Evolutionary conservation across 192 early-diverging fungal species (phyloP), one percentile per base, ranked within the genome.

Genomic region (Funneliformis mosseae): DNA sequence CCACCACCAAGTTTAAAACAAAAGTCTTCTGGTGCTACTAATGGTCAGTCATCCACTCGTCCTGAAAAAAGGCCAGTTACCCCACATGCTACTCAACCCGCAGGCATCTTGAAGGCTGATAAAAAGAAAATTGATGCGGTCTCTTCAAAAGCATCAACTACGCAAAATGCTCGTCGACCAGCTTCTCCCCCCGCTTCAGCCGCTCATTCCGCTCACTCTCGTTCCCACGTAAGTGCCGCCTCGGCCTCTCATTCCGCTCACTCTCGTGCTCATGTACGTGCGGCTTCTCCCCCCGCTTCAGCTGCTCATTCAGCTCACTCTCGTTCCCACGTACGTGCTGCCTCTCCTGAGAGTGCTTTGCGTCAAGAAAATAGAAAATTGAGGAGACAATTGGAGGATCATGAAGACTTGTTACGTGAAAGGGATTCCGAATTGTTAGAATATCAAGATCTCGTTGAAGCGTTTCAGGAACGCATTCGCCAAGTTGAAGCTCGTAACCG

Each of bases 401-500:
- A 33, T 27, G 33, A 43, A 7, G 63, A 71, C 14, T 16, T 2
- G 9, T 71, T 79, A 33, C 50, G n/a, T 71, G 67, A 79, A 27
- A 48, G 25, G n/a, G 68, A 71, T 14, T 12, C 0, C 12, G 48
- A 79, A 42, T n/a, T 60, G 3, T 16, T 27, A 6, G 78, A 79
- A 1, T 11, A 6, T 71, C 50, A 33, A 67, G 78, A 79, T 50
- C 25, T 71, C 43, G 27, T 79, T 21, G 21, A 71, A 6, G 66
- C 78, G 21, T 71, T 79, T 25, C 23, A 48, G 48, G 41, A 48
- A 68, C 59, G 60, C 12, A 25, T 64, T 46, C 41, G 21, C 43
- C 21, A 77, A 77, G 60, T 77, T 66, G 28, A 38, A 48, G 77
- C 63, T 48, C 46, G 45, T 41, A 71, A 71, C 16, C 11, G 48